Base-by-base conservation (phyloP, 2,329 filamentous ascomycete species). In the Sclerotinia borealis region DNA sequence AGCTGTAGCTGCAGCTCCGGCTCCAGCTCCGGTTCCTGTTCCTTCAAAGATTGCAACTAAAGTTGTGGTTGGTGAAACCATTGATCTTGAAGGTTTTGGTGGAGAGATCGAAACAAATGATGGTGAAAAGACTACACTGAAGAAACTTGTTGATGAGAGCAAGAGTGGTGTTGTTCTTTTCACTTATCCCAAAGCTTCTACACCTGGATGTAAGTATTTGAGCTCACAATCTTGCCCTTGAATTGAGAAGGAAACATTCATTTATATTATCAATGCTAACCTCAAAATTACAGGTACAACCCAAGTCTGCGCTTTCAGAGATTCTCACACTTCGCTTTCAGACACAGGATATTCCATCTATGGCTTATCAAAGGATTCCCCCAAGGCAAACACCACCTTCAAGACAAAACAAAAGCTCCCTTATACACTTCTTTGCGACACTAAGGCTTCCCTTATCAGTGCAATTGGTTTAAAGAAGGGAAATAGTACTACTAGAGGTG, bases 131-230 rank as follows among this genome's bases (percentile, higher is more conserved):
- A 92, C 89, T 7, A 92, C 86, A 1, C 80, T 99, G 64, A 89
- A 91, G 78, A 81, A 86, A 70, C 85, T 99, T 29, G 83, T 97
- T 55, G 88, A 92, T 36, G 84, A 89, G 73, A 96, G 92, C 83
- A 87, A 91, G 78, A 82, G 84, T 41, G 95, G 93, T 31, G 89
- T 98, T 49, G 91, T 96, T 39, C 79, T 98, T 36, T 97, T 99
- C 77, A 97, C 93, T 37, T 98, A 98, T 75, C 95, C 95, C 64
- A 96, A 90, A 79, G 95, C 95, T 15, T 95, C 90, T 34, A 99
- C 95, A 27, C 91, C 92, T 43, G 93, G 93, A 67, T 98, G 93
- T 96, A 86, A 85, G 91, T 59, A 29, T 31, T 19, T 9, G 3
- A 25, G 10, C n/a, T 31, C 11, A 36, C n/a, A 4, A 43, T 29